A percentile compares a stretch with the other conserved stretches of the same genome.
Evolutionary conservation across 2,329 filamentous ascomycete genomes (phyloP).

Genomic region (Fusarium longipes): DNA sequence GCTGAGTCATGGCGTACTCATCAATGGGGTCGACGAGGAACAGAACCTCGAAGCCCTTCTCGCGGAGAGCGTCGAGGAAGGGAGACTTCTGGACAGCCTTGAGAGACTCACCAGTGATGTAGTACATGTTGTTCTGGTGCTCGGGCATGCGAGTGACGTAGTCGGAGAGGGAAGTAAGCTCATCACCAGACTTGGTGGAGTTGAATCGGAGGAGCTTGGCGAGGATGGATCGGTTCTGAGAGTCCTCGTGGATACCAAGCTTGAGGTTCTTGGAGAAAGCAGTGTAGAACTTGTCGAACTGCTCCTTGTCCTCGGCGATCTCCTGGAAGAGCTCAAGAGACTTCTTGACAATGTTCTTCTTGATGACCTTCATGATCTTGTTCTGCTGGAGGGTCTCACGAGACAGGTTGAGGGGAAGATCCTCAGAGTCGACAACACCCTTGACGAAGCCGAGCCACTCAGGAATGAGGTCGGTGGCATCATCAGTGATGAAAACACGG

Average conservation of each 20-base stretch:
- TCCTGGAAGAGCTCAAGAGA: constrained; percentile 98
- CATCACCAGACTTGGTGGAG: constrained; percentile 98
- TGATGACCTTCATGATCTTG: constrained; percentile 99
- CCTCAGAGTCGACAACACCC: constrained; percentile 99
- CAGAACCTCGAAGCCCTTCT: constrained; percentile 99
- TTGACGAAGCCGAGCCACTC: constrained; percentile 99
- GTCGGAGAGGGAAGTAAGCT: constrained; percentile 93
- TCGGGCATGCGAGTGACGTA: constrained; percentile 99
- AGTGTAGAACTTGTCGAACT: constrained; percentile 99
- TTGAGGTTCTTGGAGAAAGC: constrained; percentile 99
- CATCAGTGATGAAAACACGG: constrained; percentile 99
- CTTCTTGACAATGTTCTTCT: constrained; percentile 99
- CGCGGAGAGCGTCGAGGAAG: constrained; percentile 98
- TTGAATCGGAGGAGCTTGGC: constrained; percentile 99
- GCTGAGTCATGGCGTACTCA: constrained; percentile 99
- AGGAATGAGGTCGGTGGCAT: constrained; percentile 98
- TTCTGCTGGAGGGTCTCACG: constrained; percentile 99
- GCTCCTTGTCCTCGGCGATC: constrained; percentile 99
- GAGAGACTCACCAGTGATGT: constrained; percentile 99
- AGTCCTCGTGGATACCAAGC: constrained; percentile 99
- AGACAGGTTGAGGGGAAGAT: constrained; percentile 98
- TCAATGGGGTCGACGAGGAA: constrained; percentile 99
- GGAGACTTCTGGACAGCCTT: constrained; percentile 98
- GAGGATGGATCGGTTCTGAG: constrained; percentile 91
- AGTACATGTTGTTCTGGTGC: constrained; percentile 99